Evolutionary conservation across 2,329 filamentous ascomycete species (phyloP).

Genomic region (Golovinomyces cichoracearum): DNA sequence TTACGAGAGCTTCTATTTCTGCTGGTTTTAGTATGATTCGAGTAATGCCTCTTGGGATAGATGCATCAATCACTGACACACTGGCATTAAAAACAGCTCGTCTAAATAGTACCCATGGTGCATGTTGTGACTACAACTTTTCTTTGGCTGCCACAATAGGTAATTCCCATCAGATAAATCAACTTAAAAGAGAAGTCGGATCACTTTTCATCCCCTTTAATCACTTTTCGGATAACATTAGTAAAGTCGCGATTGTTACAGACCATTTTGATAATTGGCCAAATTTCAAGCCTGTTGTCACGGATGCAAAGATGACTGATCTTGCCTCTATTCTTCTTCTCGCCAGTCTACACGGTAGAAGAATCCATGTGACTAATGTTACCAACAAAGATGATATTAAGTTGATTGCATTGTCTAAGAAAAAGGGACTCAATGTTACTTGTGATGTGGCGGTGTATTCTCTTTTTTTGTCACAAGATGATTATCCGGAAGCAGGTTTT

Average conservation of each 20-base stretch:
- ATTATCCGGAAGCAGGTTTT: slow-evolving; percentile 39
- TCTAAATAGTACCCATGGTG: slow-evolving; percentile 38
- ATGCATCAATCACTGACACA: slow-evolving; percentile 47
- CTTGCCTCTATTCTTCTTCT: slow-evolving; percentile 56
- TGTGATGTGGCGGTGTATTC: slow-evolving; percentile 64
- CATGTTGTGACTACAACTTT: slow-evolving; percentile 56
- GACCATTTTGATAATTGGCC: slow-evolving; percentile 60
- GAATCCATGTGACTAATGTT: slow-evolving; percentile 56
- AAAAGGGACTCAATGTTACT: slow-evolving; percentile 57
- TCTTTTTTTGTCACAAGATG: slow-evolving; percentile 45
- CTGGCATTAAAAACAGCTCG: slow-evolving; percentile 46
- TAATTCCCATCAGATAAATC: slow-evolving; percentile 50
- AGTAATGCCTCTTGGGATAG: slow-evolving; percentile 48
- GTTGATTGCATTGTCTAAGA: slow-evolving; percentile 51
- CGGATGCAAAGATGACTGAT: slow-evolving; percentile 56
- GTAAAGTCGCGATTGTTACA: slow-evolving; percentile 55
- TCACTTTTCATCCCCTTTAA: slow-evolving; percentile 68
- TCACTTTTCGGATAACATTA: slow-evolving; percentile 52
- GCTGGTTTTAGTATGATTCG: slow-evolving; percentile 60
- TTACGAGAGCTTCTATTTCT: slow-evolving; percentile 48
- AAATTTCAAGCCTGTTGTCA: slow-evolving; percentile 51
- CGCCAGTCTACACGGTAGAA: slow-evolving; percentile 51
- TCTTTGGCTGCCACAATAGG: slow-evolving; percentile 47
- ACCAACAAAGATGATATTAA: slow-evolving; percentile 60
- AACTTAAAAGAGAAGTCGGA: slow-evolving; percentile 46